These are phyloP conservation scores for Aspergillus ochraceus DNA, from an alignment of 2,329 filamentous ascomycete genomes.

Conservation along the genomic window DNA sequence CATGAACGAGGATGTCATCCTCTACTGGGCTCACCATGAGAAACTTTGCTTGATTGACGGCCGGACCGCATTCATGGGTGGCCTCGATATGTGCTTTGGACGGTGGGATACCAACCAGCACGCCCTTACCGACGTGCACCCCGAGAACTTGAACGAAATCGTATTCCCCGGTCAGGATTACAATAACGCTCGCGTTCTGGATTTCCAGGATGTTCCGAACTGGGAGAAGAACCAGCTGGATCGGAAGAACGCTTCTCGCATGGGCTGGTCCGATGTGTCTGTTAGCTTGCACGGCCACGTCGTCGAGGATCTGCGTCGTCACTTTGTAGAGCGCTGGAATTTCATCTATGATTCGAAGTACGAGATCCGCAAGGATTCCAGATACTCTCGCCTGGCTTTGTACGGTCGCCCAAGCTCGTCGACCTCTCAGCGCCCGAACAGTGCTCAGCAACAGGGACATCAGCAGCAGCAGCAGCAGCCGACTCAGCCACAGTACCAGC, in stretches of 20 bases:
- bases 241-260: conserved; percentile 73
- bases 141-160: conserved; percentile 70
- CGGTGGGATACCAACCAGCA: conserved; percentile 88
- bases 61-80: conserved; percentile 84
- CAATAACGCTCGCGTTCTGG: conserved; percentile 83
- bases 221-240: conserved; percentile 88
- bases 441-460: not conserved
- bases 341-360: conserved; percentile 88
- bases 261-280: conserved; percentile 91
- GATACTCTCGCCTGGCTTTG: conserved; percentile 46
- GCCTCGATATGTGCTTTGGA: conserved; percentile 83
- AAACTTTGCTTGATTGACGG: conserved; percentile 83
- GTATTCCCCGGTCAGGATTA: conserved; percentile 90
- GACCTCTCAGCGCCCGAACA: not conserved
- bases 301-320: conserved; percentile 70
- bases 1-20: conserved; percentile 73
- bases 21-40: conserved; percentile 94
- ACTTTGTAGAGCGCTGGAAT: conserved; percentile 89
- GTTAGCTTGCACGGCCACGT: conserved; percentile 74
- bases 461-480: conserved; percentile 11
- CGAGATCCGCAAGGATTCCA: conserved; percentile 52
- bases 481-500: not conserved
- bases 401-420: conserved; percentile 34
- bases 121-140: conserved; percentile 80
- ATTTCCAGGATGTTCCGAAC: conserved; percentile 74